Evolutionary conservation across 148 eudicot genomes (phyloP), one percentile per base, ranked within the genome.

Genomic region (Camellia granthamiana): DNA sequence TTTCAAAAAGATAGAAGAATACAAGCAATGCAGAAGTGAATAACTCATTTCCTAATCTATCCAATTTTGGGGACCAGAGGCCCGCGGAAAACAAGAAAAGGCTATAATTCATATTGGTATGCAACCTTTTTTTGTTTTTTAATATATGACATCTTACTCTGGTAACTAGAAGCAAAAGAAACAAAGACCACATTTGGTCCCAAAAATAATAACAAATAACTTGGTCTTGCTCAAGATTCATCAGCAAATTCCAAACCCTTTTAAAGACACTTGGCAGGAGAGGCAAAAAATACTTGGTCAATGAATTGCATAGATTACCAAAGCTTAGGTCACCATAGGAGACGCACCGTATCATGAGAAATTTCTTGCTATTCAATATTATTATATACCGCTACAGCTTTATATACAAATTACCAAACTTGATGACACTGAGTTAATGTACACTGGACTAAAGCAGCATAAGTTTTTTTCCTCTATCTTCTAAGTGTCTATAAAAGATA

Each of bases 1-100:
- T 60, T 58, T 30, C 38, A 7, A 88, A 68, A 1, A 43, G 46
- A 67, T 11, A 43, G 72, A 68, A 68, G 3, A 41, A 68, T 42
- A 43, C n/a, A 68, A 42, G 47, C 47, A 68, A 68, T 41, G n/a
- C 49, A 13, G 18, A 46, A 16, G 12, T 46, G 23, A 44, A 5
- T 55, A 41, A 43, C 47, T 41, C 21, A 60, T 64, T 7, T 64
- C 42, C 68, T 64, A 23, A 19, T 64, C 42, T 64, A 4, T 60
- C 19, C 19, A 60, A 64, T 64, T 64, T 7, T 2, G 68, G 68
- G 7, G 12, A 64, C 2, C 68, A 64, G 13, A 64, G 42, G 68
- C 42, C 68, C 43, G 7, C 0, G 6, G 66, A 19, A 4, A 9
- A n/a, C 18, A 10, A 62, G 30, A 44, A 70, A 46, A 70, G 38